Evolutionary conservation across 1,284 basidiomycete genomes (phyloP), one percentile per base, ranked within the genome.

Genomic region (Sphaerobolus stellatus): DNA sequence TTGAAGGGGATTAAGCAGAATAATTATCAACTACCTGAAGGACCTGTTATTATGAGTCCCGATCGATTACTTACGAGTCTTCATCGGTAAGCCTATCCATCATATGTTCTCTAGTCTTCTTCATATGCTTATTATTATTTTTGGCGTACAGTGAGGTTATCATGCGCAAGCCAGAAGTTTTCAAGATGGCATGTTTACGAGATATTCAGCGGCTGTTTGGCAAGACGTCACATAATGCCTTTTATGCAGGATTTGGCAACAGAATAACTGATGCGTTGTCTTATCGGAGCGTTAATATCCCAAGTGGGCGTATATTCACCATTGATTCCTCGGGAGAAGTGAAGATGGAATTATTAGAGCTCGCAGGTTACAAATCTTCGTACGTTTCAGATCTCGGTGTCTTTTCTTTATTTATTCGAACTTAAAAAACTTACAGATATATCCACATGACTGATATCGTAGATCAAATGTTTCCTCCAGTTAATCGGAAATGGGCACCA

Each of bases 141-240:
- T 30, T 56, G 29, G 48, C 48, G 5, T 56, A 46, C 61, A 94
- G 93, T 3, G 94, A 98, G 72, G 94, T 98, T n/a, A 95, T 98
- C 64, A 90, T 97, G 87, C 87, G 95, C 34, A 98, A 99, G 73
- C 97, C 97, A 0, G 97, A 99, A 68, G 84, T 99, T 28, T 99
- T 99, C 82, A 99, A 99, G 78, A 99, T 99, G 97, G 96, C 97
- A 2, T 98, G 95, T 72, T 74, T 99, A 60, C 81, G 95, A 34
- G 97, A 99, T 71, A 98, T 99, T 55, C 93, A 94, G 63, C 81
- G 94, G 27, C 72, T 99, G 7, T 99, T 98, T 67, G 91, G 92
- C 7, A 80, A 83, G 24, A 77, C 79, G 29, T 72, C 79, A 6
- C 78, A 82, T 56, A 86, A 85, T 57, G 90, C 92, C 0, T 99